Conservation (phyloP, 176 grass and related monocot genomes). For the Rhipidocladum racemiflorum region DNA sequence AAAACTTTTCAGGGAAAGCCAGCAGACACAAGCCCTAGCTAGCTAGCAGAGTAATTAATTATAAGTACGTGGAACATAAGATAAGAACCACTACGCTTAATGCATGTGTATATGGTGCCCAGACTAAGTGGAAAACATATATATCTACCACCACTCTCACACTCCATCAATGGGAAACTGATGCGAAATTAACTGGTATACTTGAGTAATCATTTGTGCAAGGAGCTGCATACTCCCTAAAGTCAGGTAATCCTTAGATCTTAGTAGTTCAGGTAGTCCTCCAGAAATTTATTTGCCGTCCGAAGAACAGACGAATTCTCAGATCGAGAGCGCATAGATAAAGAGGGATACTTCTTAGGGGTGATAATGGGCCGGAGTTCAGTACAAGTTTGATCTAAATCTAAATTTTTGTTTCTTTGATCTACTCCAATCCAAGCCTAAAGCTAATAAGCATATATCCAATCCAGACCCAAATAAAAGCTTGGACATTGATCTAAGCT, state of each 20-base stretch:
- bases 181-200: background rate
- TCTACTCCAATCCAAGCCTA: no score
- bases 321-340: background rate
- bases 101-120: background rate
- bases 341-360: no score
- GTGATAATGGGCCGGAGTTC: no score
- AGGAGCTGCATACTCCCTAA: background rate
- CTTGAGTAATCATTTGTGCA: background rate
- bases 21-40: background rate
- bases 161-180: background rate
- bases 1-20: constrained; percentile 33
- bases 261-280: background rate
- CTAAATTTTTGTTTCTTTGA: no score
- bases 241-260: background rate
- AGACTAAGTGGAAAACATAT: constrained; percentile 20
- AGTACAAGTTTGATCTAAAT: no score
- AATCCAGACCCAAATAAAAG: no score
- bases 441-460: no score
- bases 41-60: background rate
- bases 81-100: constrained; percentile 10
- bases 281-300: background rate
- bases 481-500: no score
- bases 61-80: constrained; percentile 18
- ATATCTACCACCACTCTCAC: background rate
- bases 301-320: background rate